A percentile compares a stretch with the other conserved stretches of the same genome.
phyloP scores from a whole-genome alignment of 768 basidiomycete genomes.

The Collybia sordida region DNA sequence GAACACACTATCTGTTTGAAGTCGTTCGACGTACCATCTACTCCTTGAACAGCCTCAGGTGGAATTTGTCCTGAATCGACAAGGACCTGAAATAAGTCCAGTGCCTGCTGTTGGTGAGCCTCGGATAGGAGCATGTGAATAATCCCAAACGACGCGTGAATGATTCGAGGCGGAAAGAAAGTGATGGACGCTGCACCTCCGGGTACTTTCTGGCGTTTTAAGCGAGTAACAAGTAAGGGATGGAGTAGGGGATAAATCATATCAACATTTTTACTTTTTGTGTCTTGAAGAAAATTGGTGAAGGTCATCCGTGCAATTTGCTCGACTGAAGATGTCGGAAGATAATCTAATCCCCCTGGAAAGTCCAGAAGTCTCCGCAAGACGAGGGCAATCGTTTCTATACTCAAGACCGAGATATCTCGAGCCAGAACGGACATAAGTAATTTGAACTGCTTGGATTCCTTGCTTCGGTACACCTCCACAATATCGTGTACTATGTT shows the following conservation, averaged over 20 bases:
- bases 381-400: slow-evolving; percentile 12
- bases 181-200: slow-evolving; percentile 25
- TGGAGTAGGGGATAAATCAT: slow-evolving; percentile 16
- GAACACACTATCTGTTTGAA: slow-evolving; percentile 48
- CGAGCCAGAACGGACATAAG: slow-evolving; percentile 12
- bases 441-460: slow-evolving; percentile 1
- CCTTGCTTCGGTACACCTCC: slow-evolving; percentile 11
- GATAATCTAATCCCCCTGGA: not conserved
- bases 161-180: slow-evolving; percentile 36
- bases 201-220: slow-evolving; percentile 22
- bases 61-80: slow-evolving; percentile 45
- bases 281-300: slow-evolving; percentile 16
- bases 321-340: slow-evolving; percentile 7
- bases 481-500: slow-evolving; percentile 22
- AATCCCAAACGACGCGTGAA: slow-evolving; percentile 41
- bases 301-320: slow-evolving; percentile 17
- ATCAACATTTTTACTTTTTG: too few relatives aligned
- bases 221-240: slow-evolving; percentile 27
- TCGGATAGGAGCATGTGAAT: slow-evolving; percentile 39
- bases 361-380: slow-evolving; percentile 14
- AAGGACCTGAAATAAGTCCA: slow-evolving; percentile 50
- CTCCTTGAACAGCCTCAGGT: slow-evolving; percentile 39
- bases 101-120: slow-evolving; percentile 32
- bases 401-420: slow-evolving; percentile 9
- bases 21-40: slow-evolving; percentile 35